Conservation (phyloP, 164 flowering plant species). For the Vitis amurensis region DNA sequence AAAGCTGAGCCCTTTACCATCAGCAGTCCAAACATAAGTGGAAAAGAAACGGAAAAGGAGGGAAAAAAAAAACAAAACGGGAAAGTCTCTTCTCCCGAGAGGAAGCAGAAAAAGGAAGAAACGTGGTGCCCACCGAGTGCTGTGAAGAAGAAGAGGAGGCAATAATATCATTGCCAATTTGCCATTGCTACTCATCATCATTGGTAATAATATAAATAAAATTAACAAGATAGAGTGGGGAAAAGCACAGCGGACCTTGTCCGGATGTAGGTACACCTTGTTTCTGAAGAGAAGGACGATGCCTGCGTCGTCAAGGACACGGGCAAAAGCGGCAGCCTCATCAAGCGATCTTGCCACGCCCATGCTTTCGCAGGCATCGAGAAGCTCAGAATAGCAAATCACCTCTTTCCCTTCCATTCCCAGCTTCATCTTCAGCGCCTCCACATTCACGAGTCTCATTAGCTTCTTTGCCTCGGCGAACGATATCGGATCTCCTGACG, state of each 20-base stretch:
- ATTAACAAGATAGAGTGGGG: not conserved
- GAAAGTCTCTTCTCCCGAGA: no score
- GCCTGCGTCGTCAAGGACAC: conserved; percentile 84
- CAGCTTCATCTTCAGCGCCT: conserved; percentile 66
- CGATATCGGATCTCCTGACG: conserved; percentile 31
- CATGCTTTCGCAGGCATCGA: conserved; percentile 58
- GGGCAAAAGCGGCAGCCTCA: conserved; percentile 72
- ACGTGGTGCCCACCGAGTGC: no score
- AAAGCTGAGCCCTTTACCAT: no score
- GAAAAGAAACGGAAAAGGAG: no score
- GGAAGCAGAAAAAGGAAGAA: no score
- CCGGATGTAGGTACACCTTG: conserved; percentile 89
- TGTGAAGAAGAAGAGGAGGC: no score
- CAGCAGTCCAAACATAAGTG: no score
- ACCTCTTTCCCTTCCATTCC: conserved; percentile 64
- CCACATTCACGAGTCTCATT: conserved; percentile 87
- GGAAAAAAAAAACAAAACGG: no score
- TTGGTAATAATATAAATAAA: not conserved
- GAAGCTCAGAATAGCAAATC: conserved; percentile 56
- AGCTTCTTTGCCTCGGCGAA: conserved; percentile 67
- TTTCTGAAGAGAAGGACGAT: conserved; percentile 82
- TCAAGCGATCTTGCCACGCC: conserved; percentile 70
- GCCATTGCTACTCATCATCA: no score
- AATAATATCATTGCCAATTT: no score
- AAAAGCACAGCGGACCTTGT: conserved; percentile 47